These are phyloP conservation scores for Biscogniauxia sp. DNA, from an alignment of 2,329 filamentous ascomycete genomes.

Conservation along the genomic window DNA sequence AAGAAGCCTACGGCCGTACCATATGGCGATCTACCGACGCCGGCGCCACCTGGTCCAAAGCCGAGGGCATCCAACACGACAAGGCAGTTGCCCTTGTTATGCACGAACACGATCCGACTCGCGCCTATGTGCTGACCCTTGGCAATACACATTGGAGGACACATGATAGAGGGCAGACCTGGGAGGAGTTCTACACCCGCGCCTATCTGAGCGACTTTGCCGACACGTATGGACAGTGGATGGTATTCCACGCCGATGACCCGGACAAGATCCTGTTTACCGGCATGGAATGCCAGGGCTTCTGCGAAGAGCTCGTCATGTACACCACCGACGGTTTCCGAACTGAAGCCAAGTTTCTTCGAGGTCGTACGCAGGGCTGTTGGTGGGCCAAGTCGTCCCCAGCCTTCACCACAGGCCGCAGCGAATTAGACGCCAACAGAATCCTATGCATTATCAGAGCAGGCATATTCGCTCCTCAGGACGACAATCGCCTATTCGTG, in stretches of 20 bases:
- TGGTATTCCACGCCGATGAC: constrained; percentile 82
- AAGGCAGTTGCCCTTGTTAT: constrained; percentile 63
- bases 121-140: constrained; percentile 76
- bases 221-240: constrained; percentile 40
- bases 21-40: constrained; percentile 80
- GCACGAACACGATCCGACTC: constrained; percentile 74
- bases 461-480: constrained; percentile 65
- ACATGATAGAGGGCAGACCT: constrained; percentile 76
- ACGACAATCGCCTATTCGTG: constrained; percentile 74
- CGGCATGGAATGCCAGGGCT: constrained; percentile 64
- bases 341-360: constrained; percentile 60
- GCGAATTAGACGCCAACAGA: constrained; percentile 64
- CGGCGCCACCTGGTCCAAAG: constrained; percentile 70
- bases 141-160: constrained; percentile 77
- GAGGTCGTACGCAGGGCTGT: constrained; percentile 70
- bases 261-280: constrained; percentile 84
- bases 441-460: constrained; percentile 80
- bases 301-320: constrained; percentile 58
- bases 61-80: constrained; percentile 64
- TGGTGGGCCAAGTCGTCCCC: constrained; percentile 81
- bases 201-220: constrained; percentile 54
- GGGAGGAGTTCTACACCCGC: constrained; percentile 69
- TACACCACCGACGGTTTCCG: constrained; percentile 90
- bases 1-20: constrained; percentile 61
- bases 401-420: constrained; percentile 67